Conservation (phyloP, 129 eudicot species). For the Dittrichia graveolens region DNA sequence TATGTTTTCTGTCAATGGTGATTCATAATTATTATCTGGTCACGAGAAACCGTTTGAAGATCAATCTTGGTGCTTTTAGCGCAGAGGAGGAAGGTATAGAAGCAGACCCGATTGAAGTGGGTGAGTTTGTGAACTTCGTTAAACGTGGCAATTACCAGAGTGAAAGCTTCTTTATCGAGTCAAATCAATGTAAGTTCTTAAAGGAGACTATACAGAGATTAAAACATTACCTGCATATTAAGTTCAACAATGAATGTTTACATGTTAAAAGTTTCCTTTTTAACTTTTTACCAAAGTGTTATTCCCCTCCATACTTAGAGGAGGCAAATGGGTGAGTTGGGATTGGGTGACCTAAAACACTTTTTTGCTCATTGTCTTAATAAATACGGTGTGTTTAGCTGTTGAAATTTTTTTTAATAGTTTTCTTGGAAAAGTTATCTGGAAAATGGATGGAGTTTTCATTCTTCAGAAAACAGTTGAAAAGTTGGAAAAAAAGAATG, state of each 20-base stretch:
- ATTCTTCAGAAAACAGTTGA: too few relatives aligned
- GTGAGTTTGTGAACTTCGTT: slow-evolving; percentile 66
- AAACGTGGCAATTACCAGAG: slow-evolving; percentile 74
- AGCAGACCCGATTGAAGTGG: slow-evolving; percentile 73
- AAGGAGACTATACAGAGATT: background rate
- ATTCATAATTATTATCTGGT: background rate
- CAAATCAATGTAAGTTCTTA: slow-evolving; percentile 78
- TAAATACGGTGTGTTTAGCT: too few relatives aligned
- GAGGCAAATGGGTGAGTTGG: slow-evolving; percentile 4
- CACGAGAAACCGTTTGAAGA: slow-evolving; percentile 19
- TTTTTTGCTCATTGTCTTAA: too few relatives aligned
- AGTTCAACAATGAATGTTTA: background rate
- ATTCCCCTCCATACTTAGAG: background rate
- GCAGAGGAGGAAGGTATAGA: slow-evolving; percentile 89
- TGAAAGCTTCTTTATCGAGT: slow-evolving; percentile 76
- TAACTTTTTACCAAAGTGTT: slow-evolving; percentile 2
- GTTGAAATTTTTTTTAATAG: too few relatives aligned
- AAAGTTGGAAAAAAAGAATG: too few relatives aligned
- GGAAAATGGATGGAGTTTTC: too few relatives aligned
- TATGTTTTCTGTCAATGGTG: slow-evolving; percentile 11
- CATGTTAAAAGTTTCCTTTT: too few relatives aligned
- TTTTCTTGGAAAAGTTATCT: too few relatives aligned
- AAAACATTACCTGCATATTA: background rate
- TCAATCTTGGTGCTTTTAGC: slow-evolving; percentile 49
- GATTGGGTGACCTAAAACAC: too few relatives aligned